Percentiles rank a stretch among this genome's conserved stretches.
phyloP scores from a whole-genome alignment of 2,329 filamentous ascomycete genomes.

The Akanthomyces dipterigenus region DNA sequence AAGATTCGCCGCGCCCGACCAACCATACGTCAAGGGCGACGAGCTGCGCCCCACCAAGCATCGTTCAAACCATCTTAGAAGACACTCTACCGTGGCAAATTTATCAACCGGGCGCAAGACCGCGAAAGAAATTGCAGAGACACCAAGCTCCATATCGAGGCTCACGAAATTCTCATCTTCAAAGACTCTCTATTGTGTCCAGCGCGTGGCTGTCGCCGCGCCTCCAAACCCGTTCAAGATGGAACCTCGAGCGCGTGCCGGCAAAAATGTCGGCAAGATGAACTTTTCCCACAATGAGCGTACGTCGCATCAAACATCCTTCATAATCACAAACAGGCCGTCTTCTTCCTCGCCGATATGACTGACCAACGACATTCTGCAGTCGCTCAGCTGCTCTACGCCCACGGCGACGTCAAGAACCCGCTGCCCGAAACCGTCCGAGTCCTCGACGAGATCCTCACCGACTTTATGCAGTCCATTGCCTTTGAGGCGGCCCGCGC shows the following conservation, averaged over 20 bases:
- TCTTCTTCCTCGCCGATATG: background rate
- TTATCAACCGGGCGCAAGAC: background rate
- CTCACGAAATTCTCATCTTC: background rate
- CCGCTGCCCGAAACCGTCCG: slow-evolving; percentile 79
- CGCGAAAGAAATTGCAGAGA: background rate
- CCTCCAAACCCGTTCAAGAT: slow-evolving; percentile 32
- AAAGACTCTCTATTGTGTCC: background rate
- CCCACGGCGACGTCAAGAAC: slow-evolving; percentile 69
- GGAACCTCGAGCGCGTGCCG: slow-evolving; percentile 70
- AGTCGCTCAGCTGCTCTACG: slow-evolving; percentile 71
- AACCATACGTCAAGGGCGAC: slow-evolving; percentile 10
- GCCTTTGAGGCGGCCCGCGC: slow-evolving; percentile 83
- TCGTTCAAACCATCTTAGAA: slow-evolving; percentile 9
- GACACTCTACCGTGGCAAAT: background rate
- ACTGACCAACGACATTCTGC: slow-evolving; percentile 6
- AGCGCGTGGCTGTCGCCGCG: background rate
- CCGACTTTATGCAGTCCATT: slow-evolving; percentile 91
- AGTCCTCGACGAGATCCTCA: slow-evolving; percentile 89
- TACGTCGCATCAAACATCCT: slow-evolving; percentile 32
- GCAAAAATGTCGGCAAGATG: slow-evolving; percentile 76
- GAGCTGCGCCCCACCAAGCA: background rate
- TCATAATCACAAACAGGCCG: background rate
- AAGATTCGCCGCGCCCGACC: slow-evolving; percentile 29
- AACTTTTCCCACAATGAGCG: slow-evolving; percentile 69
- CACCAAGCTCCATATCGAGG: background rate